phyloP scores from a whole-genome alignment of 495 filamentous ascomycete genomes.

The Hyaloscypha variabilis region DNA sequence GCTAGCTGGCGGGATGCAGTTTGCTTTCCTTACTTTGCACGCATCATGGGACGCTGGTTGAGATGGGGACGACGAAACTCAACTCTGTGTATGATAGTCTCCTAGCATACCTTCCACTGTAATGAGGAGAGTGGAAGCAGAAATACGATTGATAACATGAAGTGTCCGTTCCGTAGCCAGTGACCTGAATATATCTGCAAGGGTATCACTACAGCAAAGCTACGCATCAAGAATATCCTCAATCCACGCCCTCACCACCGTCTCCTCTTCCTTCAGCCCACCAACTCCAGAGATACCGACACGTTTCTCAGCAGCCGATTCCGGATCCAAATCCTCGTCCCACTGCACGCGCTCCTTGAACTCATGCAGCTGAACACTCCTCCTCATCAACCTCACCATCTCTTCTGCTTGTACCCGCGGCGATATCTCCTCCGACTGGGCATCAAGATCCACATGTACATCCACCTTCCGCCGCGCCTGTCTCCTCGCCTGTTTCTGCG shows the following conservation, averaged over 20 bases:
- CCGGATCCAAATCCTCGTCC: constrained; percentile 24
- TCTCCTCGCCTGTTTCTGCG: too few species aligned
- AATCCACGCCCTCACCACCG: background rate
- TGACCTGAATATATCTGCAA: too few species aligned
- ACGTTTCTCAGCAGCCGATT: constrained; percentile 20
- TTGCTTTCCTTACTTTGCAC: background rate
- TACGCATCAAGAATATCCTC: too few species aligned
- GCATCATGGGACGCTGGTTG: too few species aligned
- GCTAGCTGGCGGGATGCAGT: background rate
- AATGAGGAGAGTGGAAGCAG: too few species aligned
- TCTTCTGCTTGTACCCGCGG: constrained; percentile 22
- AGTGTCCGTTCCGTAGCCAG: too few species aligned
- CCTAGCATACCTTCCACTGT: background rate
- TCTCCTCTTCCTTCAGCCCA: background rate
- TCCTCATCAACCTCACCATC: constrained; percentile 27
- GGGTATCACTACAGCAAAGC: too few species aligned
- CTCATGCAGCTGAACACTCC: constrained; percentile 27
- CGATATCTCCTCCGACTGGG: background rate
- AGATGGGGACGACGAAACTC: background rate
- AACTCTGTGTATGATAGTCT: too few species aligned
- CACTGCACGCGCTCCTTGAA: constrained; percentile 23
- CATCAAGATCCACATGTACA: background rate
- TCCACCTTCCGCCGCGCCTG: too few species aligned
- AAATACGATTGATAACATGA: too few species aligned
- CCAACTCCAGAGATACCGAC: background rate